These are phyloP conservation scores for Hypoxylon trugodes DNA, from an alignment of 495 filamentous ascomycete genomes.

Conservation along the genomic window DNA sequence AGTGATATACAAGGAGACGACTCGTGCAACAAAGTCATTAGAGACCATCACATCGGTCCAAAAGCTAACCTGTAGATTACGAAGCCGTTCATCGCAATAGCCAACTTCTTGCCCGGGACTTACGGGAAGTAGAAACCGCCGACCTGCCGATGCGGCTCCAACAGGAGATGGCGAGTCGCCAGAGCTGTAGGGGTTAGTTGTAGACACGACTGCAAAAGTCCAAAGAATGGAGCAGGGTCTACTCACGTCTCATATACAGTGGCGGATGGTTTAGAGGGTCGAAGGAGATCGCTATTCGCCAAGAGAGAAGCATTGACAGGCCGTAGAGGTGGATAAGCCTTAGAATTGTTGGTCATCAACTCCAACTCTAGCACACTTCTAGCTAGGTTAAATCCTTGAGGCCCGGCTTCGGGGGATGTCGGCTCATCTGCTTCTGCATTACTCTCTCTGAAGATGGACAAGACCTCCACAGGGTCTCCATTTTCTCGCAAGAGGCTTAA, in stretches of 20 bases:
- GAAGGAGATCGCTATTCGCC: slow-evolving; percentile 20
- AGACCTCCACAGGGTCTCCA: not conserved
- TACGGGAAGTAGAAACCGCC: slow-evolving; percentile 16
- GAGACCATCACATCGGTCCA: slow-evolving; percentile 33
- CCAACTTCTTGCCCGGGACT: not conserved
- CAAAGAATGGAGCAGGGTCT: not conserved
- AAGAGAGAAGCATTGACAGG: slow-evolving; percentile 9
- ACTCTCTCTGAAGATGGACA: slow-evolving; percentile 6
- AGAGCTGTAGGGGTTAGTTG: not conserved
- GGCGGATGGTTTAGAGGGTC: not conserved
- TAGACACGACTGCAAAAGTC: too few species aligned
- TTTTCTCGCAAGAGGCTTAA: not conserved
- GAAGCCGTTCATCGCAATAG: slow-evolving; percentile 41
- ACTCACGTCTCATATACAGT: not conserved
- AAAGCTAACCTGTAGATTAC: slow-evolving; percentile 17
- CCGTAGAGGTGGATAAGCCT: slow-evolving; percentile 5
- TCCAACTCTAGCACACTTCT: slow-evolving; percentile 17
- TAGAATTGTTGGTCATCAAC: slow-evolving; percentile 16
- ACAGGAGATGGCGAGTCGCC: not conserved
- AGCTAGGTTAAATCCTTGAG: not conserved
- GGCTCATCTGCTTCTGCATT: not conserved
- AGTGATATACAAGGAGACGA: slow-evolving; percentile 40
- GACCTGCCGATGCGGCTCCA: not conserved
- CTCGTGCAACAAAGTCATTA: slow-evolving; percentile 28
- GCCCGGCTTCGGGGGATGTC: not conserved